Base-by-base conservation (phyloP, 1,139 yeast species). In the Eremothecium sinecaudum region DNA sequence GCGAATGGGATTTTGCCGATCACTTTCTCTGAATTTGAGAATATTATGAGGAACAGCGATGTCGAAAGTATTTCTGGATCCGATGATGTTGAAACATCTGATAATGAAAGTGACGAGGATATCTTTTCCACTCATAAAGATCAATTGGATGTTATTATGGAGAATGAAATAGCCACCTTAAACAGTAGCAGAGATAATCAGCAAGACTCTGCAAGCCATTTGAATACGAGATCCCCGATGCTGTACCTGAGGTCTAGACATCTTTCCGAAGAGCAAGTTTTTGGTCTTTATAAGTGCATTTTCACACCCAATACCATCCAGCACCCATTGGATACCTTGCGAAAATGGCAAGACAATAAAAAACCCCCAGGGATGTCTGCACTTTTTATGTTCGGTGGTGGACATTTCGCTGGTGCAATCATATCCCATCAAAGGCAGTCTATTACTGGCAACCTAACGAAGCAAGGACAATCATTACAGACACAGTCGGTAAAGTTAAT, bases 331-430 rank as follows among this genome's bases (percentile, higher is more conserved):
- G 48, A 57, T 28, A 42, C 51, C 3, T 15, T 50, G 21, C 21
- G 23, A 5, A 18, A 36, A 8, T 54, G 63, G 53, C 59, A 64
- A 19, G 25, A 43, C 6, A 13, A 46, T 1, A 44, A 48, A 19
- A 44, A 47, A 9, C 46, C 51, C 3, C 43, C 42, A 5, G 45
- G 55, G 46, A 50, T 55, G 19, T 83, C 83, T 3, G 94, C 94
- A 1, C 61, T 90, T 10, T 71, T 90, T 44, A 84, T 92, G 95
- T 73, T 90, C 38, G 97, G 97, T 8, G 97, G 98, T 31, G 99
- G 98, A 26, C 97, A 92, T 61, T 92, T 90, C 64, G 94, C 97
- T 0, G 98, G 93, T 9, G 96, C 95, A 0, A 79, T 90, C 28
- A 67, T 92, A 9, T 75, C 86, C 2, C 97, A 87, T 51, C 64